Evolutionary conservation across 2,329 filamentous ascomycete species (phyloP).

Genomic region (Sarocladiaceae sp.): DNA sequence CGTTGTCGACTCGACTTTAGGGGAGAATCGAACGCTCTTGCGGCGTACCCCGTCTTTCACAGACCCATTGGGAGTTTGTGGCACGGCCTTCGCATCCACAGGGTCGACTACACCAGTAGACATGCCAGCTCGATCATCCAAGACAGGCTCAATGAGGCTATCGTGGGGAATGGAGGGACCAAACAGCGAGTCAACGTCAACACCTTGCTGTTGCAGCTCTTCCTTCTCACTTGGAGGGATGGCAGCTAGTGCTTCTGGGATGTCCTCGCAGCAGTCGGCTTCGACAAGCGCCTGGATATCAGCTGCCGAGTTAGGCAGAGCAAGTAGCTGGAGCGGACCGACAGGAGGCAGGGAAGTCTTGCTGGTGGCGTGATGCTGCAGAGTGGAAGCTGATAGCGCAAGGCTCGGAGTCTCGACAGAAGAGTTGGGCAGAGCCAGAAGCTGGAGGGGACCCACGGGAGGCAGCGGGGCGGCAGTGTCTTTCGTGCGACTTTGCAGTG

Average conservation of each 20-base stretch:
- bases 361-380: no score
- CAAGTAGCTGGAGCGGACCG: constrained; percentile 39
- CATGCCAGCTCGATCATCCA: constrained; percentile 3
- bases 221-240: constrained; percentile 3
- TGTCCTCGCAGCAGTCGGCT: not conserved
- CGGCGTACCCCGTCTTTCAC: constrained; percentile 28
- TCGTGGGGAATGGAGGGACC: not conserved
- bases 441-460: constrained; percentile 37
- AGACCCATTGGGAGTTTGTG: not conserved
- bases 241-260: not conserved
- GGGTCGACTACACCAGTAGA: not conserved
- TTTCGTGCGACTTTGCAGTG: not conserved
- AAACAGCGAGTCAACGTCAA: not conserved
- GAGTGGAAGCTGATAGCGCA: not conserved
- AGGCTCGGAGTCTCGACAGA: constrained; percentile 9
- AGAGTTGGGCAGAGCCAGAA: constrained; percentile 28
- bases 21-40: constrained; percentile 67
- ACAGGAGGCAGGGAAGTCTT: constrained; percentile 29
- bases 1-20: constrained; percentile 58
- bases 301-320: constrained; percentile 48
- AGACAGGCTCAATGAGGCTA: not conserved
- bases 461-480: not conserved
- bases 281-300: constrained; percentile 21
- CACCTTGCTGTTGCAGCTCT: not conserved
- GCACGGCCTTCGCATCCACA: not conserved